Percentiles rank a stretch among this genome's conserved stretches.
Evolutionary conservation across 2,329 filamentous ascomycete genomes (phyloP).

Genomic region (Helicocarpus griseus): DNA sequence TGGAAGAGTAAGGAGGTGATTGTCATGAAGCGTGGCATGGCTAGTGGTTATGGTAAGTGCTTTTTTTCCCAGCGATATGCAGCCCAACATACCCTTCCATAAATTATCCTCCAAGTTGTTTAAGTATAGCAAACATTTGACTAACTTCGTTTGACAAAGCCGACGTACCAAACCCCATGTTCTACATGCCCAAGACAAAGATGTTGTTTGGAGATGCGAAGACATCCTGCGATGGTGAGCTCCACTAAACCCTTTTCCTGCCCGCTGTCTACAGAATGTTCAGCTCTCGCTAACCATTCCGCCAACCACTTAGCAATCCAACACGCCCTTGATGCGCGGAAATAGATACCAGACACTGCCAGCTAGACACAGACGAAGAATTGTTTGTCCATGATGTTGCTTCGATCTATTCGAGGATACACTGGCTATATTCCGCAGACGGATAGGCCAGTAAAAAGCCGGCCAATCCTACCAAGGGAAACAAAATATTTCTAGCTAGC

Average conservation of each 20-base stretch:
- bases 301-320: conserved; percentile 10
- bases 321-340: conserved; percentile 12
- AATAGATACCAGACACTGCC: conserved; percentile 1
- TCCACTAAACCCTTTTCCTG: background rate
- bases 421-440: no score
- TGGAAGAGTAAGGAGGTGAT: conserved; percentile 93
- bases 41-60: conserved; percentile 67
- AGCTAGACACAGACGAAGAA: background rate
- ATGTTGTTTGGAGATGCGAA: conserved; percentile 92
- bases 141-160: conserved; percentile 37
- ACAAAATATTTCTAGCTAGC: no score
- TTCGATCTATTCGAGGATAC: no score
- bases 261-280: background rate
- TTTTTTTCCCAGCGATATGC: background rate
- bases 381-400: no score
- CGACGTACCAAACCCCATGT: conserved; percentile 88
- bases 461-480: no score
- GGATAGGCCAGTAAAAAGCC: no score
- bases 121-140: background rate
- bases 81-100: no score
- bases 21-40: conserved; percentile 88
- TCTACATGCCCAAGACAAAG: conserved; percentile 78
- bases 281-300: background rate
- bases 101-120: background rate
- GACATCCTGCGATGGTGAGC: conserved; percentile 65